phyloP scores from a whole-genome alignment of 2,329 filamentous ascomycete species.

The Sclerotinia nivalis region DNA sequence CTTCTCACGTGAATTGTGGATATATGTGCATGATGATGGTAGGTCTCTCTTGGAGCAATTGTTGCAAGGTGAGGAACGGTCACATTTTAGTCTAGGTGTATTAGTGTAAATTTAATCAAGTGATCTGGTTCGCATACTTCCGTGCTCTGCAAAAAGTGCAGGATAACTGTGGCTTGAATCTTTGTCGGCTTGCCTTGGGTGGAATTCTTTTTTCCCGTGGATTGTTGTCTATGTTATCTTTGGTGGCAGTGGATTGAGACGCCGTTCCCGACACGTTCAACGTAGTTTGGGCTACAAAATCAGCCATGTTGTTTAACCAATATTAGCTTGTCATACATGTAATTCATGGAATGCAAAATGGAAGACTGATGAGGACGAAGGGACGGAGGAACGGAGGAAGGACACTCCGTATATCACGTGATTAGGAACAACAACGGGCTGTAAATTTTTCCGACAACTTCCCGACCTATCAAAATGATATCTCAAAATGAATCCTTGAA shows the following conservation, averaged over 20 bases:
- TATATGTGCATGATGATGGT: constrained; percentile 50
- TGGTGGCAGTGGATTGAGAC: not conserved
- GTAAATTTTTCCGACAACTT: not conserved
- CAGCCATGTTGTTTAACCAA: not conserved
- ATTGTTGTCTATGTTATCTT: not conserved
- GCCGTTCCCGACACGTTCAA: not conserved
- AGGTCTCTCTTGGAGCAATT: constrained; percentile 55
- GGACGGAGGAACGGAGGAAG: not conserved
- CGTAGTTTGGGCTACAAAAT: not conserved
- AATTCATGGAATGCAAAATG: not conserved
- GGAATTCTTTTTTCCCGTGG: not conserved
- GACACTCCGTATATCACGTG: not conserved
- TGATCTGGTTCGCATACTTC: constrained; percentile 30
- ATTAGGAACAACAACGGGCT: not conserved
- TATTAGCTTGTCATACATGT: not conserved
- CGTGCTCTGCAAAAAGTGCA: constrained; percentile 36
- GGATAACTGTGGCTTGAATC: constrained; percentile 37
- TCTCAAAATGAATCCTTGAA: not conserved
- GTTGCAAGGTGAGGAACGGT: constrained; percentile 52
- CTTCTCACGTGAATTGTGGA: constrained; percentile 45
- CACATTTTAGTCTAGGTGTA: constrained; percentile 48
- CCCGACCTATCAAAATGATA: not conserved
- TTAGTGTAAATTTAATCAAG: not conserved
- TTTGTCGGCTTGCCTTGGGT: constrained; percentile 27
- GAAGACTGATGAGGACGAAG: not conserved